These are phyloP conservation scores for Candida pseudoviswanathii DNA, from an alignment of 1,139 yeast species.

Conservation along the genomic window DNA sequence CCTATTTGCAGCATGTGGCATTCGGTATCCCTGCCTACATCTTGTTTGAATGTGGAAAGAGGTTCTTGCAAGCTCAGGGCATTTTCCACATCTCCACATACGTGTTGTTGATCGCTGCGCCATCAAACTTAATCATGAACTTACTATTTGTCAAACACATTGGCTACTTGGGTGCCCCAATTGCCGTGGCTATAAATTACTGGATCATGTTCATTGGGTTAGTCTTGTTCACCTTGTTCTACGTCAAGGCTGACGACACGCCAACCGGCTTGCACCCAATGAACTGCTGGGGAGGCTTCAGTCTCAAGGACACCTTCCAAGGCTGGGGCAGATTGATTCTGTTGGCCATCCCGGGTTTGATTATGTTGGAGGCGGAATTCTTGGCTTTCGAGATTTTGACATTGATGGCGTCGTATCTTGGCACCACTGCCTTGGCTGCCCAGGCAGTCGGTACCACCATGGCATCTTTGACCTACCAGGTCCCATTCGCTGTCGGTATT, in stretches of 20 bases:
- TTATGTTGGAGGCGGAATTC: constrained; percentile 63
- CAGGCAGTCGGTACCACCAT: constrained; percentile 60
- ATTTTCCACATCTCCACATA: constrained; percentile 79
- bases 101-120: constrained; percentile 67
- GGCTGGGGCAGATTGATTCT: constrained; percentile 51
- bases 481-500: constrained; percentile 63
- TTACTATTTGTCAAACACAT: constrained; percentile 35
- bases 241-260: constrained; percentile 41
- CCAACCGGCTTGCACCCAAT: constrained; percentile 44
- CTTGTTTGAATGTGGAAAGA: constrained; percentile 70
- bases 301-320: constrained; percentile 33
- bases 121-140: constrained; percentile 54
- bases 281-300: constrained; percentile 43
- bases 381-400: constrained; percentile 61
- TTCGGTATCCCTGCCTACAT: constrained; percentile 67
- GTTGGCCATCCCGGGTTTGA: constrained; percentile 57
- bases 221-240: constrained; percentile 38
- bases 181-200: constrained; percentile 58
- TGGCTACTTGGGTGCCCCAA: constrained; percentile 58
- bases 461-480: constrained; percentile 53
- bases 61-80: constrained; percentile 77
- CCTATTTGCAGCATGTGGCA: constrained; percentile 50
- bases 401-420: constrained; percentile 55
- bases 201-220: constrained; percentile 58
- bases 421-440: constrained; percentile 57